Base-by-base conservation (phyloP, 78 protist genomes). In the Creolimax fragrantissima region DNA sequence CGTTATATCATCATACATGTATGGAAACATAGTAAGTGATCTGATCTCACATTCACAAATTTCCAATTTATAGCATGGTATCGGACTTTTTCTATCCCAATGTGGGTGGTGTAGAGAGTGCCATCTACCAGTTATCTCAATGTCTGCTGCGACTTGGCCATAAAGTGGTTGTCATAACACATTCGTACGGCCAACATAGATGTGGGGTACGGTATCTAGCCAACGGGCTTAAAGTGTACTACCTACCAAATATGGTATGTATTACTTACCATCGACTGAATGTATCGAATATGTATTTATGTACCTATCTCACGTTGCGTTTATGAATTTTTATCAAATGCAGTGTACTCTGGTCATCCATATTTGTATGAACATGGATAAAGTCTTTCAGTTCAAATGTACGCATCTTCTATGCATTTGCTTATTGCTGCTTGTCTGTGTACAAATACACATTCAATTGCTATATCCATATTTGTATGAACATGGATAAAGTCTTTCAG, bases 71-170 rank as follows among this genome's bases (percentile, higher is more conserved):
- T 37, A 88, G 93, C 39, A 88, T 98, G 96, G 96, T 97, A 5
- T 97, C 98, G 32, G 99, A 98, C 93, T 98, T 98, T 93, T 98
- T 97, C 93, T 98, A 88, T 92, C 99, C 99, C 3, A 96, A 96
- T 66, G 89, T 97, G 47, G 99, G 99, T 39, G 99, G 98, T 42
- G 99, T 97, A 2, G 99, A 97, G 88, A 90, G 45, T 5, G 99
- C 98, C 94, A 81, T 97, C 5, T 98, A 94, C 94, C 96, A 96
- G 67, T 81, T 98, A 3, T 43, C 98, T 42, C 97, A 96, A 89
- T 95, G 98, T 45, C 89, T 98, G 32, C 88, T 95, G 11, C 84
- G 85, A 44, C 45, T 93, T 35, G 97, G 97, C 17, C 95, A 96
- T 88, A 94, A 96, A 85, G 96, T 95, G 35, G 99, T 98, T 3